Evolutionary conservation across 805 yeast genomes (phyloP), one percentile per base, ranked within the genome.

Genomic region (Saturnispora zaruensis): DNA sequence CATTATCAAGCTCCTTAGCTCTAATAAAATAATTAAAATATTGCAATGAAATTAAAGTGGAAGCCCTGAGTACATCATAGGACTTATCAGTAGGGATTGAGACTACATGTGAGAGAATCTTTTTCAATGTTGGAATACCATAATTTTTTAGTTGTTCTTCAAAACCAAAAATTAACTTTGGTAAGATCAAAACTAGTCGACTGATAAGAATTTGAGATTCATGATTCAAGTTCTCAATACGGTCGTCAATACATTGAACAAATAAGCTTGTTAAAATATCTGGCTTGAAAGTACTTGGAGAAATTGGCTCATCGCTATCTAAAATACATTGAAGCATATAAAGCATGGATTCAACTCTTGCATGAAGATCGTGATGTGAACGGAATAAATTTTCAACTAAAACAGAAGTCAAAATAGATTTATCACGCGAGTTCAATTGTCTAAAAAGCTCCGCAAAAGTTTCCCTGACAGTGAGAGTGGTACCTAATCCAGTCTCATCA

Each of bases 401-500:
- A 1, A 50, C 5, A 11, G 58, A 57, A 24, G 66, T 66, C n/a
- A 58, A 20, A 13, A 40, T 32, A 1, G 53, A 48, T 7, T 75
- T 68, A 54, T 78, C 81, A 0, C 46, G 43, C 5, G 65, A 67
- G 34, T 74, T 69, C 33, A 81, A 56, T 20, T 78, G 81, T 0
- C 76, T 65, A 5, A 86, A 55, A 32, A 78, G 74, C 26, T 82
- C 87, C 25, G 71, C 70, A 1, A 82, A 68, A 0, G 84, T 74
- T 45, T 81, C 84, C 48, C 98, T 75, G 1, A 82, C 75, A 2
- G 75, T 64, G 8, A 66, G 65, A 5, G 75, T 77, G 0, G 81
- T 67, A 0, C 82, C 67, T 30, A 89, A 71, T 1, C 88, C 96
- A 2, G 87, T 73, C 50, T 86, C 89, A 33, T 79, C 83, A 2